phyloP scores from a whole-genome alignment of 2,329 filamentous ascomycete genomes.

The Neofusicoccum parvum region DNA sequence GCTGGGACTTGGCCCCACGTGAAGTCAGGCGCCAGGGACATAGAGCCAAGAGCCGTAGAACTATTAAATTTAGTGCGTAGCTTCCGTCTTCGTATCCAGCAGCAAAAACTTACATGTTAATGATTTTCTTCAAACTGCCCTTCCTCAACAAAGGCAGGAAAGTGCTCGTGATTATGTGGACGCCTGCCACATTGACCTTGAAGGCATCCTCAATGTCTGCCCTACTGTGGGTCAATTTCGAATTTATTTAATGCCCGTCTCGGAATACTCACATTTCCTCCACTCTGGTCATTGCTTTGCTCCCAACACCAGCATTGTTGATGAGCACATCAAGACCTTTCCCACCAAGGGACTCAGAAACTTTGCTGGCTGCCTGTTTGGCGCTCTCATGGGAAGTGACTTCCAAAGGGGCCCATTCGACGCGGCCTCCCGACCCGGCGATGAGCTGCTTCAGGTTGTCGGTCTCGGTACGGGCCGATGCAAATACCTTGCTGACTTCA shows the following conservation, averaged over 20 bases:
- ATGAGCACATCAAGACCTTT: conserved; percentile 8
- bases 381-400: conserved; percentile 44
- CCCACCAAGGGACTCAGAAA: conserved; percentile 27
- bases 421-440: conserved; percentile 28
- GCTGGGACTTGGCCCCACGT: conserved; percentile 32
- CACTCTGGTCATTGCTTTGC: not conserved
- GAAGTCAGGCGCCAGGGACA: conserved; percentile 32
- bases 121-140: conserved; percentile 46
- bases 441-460: conserved; percentile 39
- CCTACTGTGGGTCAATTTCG: not conserved
- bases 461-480: conserved; percentile 42
- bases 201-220: conserved; percentile 33
- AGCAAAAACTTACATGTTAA: conserved; percentile 43
- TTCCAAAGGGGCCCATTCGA: conserved; percentile 43
- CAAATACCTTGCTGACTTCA: conserved; percentile 43
- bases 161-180: conserved; percentile 43
- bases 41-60: conserved; percentile 48
- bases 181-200: conserved; percentile 41
- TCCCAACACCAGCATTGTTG: conserved; percentile 14
- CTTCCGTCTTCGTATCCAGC: conserved; percentile 18
- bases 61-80: conserved; percentile 27
- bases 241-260: too few relatives aligned
- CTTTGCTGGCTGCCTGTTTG: conserved; percentile 33
- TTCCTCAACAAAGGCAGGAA: conserved; percentile 45
- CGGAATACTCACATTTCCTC: not conserved